Evolutionary conservation across 208 protist species (phyloP).

Genomic region (Trypanosomatidae sp.): DNA sequence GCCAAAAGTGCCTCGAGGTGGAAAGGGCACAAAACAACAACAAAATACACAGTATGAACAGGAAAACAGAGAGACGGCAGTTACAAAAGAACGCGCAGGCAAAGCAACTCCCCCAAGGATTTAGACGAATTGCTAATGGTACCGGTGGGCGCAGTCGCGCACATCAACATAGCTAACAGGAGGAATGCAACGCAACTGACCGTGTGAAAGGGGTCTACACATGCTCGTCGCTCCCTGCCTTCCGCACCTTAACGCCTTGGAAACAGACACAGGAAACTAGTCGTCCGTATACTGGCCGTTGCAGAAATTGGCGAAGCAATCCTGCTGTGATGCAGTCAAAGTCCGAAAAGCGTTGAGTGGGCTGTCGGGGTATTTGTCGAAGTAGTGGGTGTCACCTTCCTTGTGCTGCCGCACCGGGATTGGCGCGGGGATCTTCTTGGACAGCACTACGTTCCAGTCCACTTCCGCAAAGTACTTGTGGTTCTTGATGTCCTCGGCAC

Average conservation of each 20-base stretch:
- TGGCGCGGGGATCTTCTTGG: slow-evolving; percentile 78
- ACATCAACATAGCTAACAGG: neutral
- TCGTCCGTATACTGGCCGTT: slow-evolving; percentile 80
- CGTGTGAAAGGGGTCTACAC: slow-evolving; percentile 1
- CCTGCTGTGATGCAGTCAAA: slow-evolving; percentile 78
- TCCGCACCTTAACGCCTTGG: neutral
- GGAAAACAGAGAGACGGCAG: slow-evolving; percentile 1
- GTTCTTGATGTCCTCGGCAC: slow-evolving; percentile 94
- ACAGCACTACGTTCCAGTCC: slow-evolving; percentile 91
- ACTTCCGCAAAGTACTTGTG: slow-evolving; percentile 97
- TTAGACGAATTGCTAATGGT: neutral
- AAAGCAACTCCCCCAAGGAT: neutral
- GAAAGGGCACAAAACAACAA: slow-evolving; percentile 13
- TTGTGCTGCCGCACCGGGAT: slow-evolving; percentile 82
- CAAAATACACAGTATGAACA: slow-evolving; percentile 1
- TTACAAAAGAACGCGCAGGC: slow-evolving; percentile 2
- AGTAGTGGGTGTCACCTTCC: slow-evolving; percentile 88
- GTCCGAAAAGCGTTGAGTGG: slow-evolving; percentile 69
- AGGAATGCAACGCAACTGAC: neutral
- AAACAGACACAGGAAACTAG: slow-evolving; percentile 16
- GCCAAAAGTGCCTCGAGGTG: slow-evolving; percentile 1
- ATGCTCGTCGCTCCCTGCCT: neutral
- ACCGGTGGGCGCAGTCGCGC: neutral
- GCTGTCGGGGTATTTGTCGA: slow-evolving; percentile 92
- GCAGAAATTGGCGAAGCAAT: slow-evolving; percentile 89